Evolutionary conservation across 805 yeast species (phyloP), one percentile per base, ranked within the genome.

Genomic region (Pichia gijzeniarum): DNA sequence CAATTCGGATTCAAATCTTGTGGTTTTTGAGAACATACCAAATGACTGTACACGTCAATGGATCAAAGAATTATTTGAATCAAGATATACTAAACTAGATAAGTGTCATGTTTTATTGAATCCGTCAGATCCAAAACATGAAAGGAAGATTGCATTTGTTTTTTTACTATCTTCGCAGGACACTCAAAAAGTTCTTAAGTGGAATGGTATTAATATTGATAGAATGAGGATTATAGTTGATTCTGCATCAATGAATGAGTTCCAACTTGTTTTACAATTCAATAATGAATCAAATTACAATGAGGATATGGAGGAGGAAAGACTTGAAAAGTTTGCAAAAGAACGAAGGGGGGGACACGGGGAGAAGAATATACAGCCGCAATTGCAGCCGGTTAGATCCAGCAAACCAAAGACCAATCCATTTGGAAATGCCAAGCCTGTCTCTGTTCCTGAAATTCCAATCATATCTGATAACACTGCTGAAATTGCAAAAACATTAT

Each of bases 361-460:
- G 38, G 27, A 17, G 35, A 36, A n/a, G 20, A 40, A 25, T 25
- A 7, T 25, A 25, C 28, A 10, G 6, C 28, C 28, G 10, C 28
- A 25, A 25, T 7, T 10, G 10, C 28, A 25, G 28, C 6, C 28
- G 10, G 10, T 7, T 25, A 25, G 16, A 13, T 19, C 40, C 13
- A 27, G 16, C 17, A 49, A 47, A 35, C 39, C 44, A 3, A 80
- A 76, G 56, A 51, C 72, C 0, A 82, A 79, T 55, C 89, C 91
- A 3, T 85, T 85, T 65, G 95, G 95, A 1, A 67, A 73, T 3
- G 93, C 93, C 1, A 82, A 77, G 60, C 93, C 95, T 2, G 87
- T 84, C 7, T 22, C 40, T 33, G 34, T 44, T 9, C 50, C 50
- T 5, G 53, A 46, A 6, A 35, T 48, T 3, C 53, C 51, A 2